A percentile compares a stretch with the other conserved stretches of the same genome.
Evolutionary conservation across 2,329 filamentous ascomycete species (phyloP).

Genomic region (Magnaporthales sp.): DNA sequence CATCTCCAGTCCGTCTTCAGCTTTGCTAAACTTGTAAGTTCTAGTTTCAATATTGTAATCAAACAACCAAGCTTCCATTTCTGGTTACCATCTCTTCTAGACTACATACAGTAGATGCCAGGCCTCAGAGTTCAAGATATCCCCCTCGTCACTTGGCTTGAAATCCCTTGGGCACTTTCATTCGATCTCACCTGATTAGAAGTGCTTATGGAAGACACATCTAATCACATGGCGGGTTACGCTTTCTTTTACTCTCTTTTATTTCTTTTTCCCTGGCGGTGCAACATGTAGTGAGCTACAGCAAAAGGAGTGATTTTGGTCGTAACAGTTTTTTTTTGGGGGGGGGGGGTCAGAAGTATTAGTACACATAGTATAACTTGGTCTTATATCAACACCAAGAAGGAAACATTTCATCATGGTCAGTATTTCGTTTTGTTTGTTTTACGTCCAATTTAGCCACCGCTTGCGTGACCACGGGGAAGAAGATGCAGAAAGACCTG

Average conservation of each 20-base stretch:
- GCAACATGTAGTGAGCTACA: neutral
- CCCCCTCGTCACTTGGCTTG: neutral
- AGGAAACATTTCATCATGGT: neutral
- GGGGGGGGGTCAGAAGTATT: neutral
- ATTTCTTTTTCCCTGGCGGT: neutral
- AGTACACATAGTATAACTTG: neutral
- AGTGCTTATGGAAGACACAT: neutral
- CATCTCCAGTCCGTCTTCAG: neutral
- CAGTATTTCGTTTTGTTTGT: neutral
- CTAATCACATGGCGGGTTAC: neutral
- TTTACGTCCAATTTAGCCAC: neutral
- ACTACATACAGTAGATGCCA: neutral
- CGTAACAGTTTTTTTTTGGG: too few species aligned
- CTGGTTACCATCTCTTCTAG: too few species aligned
- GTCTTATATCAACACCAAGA: neutral
- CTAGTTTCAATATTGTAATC: neutral
- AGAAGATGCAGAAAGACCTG: neutral
- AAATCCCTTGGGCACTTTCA: neutral
- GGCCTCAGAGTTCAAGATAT: neutral
- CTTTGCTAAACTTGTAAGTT: neutral
- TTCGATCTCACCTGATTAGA: neutral
- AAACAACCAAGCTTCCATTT: neutral
- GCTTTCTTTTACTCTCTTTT: too few species aligned
- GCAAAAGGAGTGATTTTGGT: neutral
- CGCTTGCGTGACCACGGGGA: neutral